Evolutionary conservation across 2,329 filamentous ascomycete species (phyloP).

Genomic region (Talaromyces pinophilus): DNA sequence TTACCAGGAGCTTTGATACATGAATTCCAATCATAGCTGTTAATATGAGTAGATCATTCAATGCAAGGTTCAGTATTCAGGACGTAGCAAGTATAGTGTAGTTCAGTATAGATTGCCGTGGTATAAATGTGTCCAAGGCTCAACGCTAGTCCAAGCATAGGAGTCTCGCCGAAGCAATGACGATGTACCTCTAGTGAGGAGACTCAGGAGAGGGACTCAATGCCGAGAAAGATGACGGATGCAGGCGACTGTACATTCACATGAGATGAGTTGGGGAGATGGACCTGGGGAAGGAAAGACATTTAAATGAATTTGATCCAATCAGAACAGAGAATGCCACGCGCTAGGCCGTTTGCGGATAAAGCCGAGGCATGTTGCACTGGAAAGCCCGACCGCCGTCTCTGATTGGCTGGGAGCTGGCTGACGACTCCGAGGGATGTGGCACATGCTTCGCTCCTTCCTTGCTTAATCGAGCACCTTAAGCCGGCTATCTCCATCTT

Average conservation of each 20-base stretch:
- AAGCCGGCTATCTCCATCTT: slow-evolving; percentile 3
- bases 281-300: not conserved
- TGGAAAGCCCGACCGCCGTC: not conserved
- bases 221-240: not conserved
- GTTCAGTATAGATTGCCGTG: not conserved
- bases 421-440: not conserved
- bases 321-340: not conserved
- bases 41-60: not conserved
- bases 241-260: not conserved
- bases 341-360: not conserved
- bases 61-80: not conserved
- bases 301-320: not conserved
- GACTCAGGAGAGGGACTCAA: not conserved
- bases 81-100: not conserved
- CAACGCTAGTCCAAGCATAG: not conserved
- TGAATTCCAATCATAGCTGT: not conserved
- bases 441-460: slow-evolving; percentile 9
- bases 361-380: slow-evolving; percentile 14
- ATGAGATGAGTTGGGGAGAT: not conserved
- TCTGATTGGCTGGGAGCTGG: not conserved
- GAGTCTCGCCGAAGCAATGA: not conserved
- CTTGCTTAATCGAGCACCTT: not conserved
- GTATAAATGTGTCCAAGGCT: not conserved
- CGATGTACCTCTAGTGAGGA: not conserved
- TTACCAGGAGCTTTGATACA: not conserved